A percentile compares a stretch with the other conserved stretches of the same genome.
These are phyloP conservation scores for Mallotus repandus DNA, from an alignment of 441 rosid species.

Conservation along the genomic window DNA sequence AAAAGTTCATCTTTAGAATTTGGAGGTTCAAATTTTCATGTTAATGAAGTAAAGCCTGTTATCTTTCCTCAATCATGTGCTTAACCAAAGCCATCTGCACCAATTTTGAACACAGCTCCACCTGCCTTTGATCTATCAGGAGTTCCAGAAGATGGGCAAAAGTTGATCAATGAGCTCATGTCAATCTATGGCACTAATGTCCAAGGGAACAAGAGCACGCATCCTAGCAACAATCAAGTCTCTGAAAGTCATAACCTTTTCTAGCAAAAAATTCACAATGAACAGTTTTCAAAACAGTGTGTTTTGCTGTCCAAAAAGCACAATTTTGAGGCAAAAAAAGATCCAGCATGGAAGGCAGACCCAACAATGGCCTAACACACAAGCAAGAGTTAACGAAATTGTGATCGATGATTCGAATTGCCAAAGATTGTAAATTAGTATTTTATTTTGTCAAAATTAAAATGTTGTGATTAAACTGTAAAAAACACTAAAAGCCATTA, in stretches of 20 bases:
- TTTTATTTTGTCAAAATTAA: too few species aligned
- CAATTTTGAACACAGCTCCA: slow-evolving; percentile 29
- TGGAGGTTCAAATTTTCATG: slow-evolving; percentile 52
- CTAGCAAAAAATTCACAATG: slow-evolving; percentile 50
- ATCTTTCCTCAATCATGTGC: slow-evolving; percentile 45
- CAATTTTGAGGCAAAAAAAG: too few species aligned
- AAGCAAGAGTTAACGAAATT: too few species aligned
- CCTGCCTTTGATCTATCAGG: slow-evolving; percentile 56
- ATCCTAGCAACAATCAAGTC: slow-evolving; percentile 26
- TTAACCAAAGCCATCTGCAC: slow-evolving; percentile 41
- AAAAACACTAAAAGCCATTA: too few species aligned
- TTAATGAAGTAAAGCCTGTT: slow-evolving; percentile 61
- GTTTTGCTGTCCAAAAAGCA: too few species aligned
- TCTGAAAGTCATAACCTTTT: slow-evolving; percentile 38
- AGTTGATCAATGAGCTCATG: slow-evolving; percentile 73
- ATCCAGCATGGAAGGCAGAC: too few species aligned
- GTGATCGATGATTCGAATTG: too few species aligned
- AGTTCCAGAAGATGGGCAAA: slow-evolving; percentile 89
- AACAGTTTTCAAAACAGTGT: too few species aligned
- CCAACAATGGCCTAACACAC: too few species aligned
- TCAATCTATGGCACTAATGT: slow-evolving; percentile 59
- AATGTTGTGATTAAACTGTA: too few species aligned
- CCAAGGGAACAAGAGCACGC: slow-evolving; percentile 42
- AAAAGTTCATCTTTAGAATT: slow-evolving; percentile 41
- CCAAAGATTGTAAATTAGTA: too few species aligned